These are phyloP conservation scores for Phoma sp. DNA, from an alignment of 2,329 filamentous ascomycete species.

Conservation along the genomic window DNA sequence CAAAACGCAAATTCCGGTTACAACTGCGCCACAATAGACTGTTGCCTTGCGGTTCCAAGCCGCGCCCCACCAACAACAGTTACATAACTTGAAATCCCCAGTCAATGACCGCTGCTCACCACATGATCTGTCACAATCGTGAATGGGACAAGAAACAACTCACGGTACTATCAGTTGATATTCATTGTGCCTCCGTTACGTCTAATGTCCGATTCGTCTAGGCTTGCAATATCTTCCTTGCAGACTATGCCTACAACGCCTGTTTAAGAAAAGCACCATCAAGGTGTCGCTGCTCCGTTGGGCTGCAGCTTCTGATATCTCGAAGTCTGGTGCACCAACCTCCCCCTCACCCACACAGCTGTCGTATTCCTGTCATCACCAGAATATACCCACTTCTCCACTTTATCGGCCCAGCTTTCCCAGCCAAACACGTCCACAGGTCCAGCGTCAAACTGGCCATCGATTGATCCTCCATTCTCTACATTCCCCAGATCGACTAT, in stretches of 20 bases:
- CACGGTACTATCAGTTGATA: no score
- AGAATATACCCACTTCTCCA: slow-evolving; percentile 94
- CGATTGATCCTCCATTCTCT: slow-evolving; percentile 32
- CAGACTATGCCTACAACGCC: not conserved
- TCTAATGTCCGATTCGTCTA: no score
- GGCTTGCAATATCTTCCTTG: no score
- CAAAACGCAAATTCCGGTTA: no score
- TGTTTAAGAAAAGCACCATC: not conserved
- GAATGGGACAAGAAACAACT: no score
- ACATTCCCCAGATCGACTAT: slow-evolving; percentile 69
- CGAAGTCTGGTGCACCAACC: slow-evolving; percentile 70
- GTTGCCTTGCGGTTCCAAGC: no score
- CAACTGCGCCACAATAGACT: no score
- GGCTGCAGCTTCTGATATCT: slow-evolving; percentile 11
- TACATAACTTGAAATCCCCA: no score
- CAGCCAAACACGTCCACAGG: slow-evolving; percentile 89
- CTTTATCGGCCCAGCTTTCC: slow-evolving; percentile 83
- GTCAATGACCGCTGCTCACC: no score
- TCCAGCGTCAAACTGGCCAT: slow-evolving; percentile 58
- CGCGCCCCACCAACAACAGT: no score
- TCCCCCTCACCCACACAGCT: slow-evolving; percentile 87
- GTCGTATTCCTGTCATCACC: slow-evolving; percentile 92
- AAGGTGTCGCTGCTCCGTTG: slow-evolving; percentile 8
- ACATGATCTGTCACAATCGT: no score
- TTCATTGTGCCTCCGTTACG: no score